These are phyloP conservation scores for Hyphodiscus hymeniophilus DNA, from an alignment of 495 filamentous ascomycete species.

Conservation along the genomic window DNA sequence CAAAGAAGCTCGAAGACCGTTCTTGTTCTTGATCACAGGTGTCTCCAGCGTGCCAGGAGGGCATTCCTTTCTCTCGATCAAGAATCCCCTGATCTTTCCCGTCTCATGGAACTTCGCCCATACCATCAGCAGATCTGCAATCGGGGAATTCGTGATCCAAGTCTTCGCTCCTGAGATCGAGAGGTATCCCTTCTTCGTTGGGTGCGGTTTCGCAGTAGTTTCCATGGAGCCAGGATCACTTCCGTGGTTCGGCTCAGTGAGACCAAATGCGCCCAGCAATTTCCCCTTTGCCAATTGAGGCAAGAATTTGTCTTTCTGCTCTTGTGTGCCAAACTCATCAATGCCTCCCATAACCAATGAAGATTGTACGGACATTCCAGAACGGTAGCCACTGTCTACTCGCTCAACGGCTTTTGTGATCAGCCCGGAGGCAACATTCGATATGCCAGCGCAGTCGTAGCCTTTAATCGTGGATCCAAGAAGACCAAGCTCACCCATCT, in stretches of 20 bases:
- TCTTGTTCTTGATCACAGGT: constrained; percentile 91
- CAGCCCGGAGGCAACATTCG: constrained; percentile 81
- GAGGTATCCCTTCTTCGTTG: constrained; percentile 77
- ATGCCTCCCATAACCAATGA: constrained; percentile 97
- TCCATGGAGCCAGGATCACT: constrained; percentile 97
- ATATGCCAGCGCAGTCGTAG: constrained; percentile 91
- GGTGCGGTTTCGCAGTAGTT: constrained; percentile 75
- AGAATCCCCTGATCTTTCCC: constrained; percentile 91
- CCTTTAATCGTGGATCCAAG: constrained; percentile 87
- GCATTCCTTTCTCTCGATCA: constrained; percentile 74
- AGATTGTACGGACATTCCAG: constrained; percentile 92
- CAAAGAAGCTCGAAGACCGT: constrained; percentile 81
- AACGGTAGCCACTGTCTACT: constrained; percentile 91
- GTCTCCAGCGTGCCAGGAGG: constrained; percentile 86
- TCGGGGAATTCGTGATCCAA: constrained; percentile 98
- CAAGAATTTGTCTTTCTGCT: constrained; percentile 84
- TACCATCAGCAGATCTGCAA: constrained; percentile 81
- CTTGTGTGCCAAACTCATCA: constrained; percentile 79
- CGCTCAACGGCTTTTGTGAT: constrained; percentile 95
- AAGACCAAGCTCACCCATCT: constrained; percentile 94
- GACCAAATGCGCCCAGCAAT: constrained; percentile 81
- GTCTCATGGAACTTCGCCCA: constrained; percentile 91
- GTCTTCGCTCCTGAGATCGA: constrained; percentile 83
- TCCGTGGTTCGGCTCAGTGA: constrained; percentile 97
- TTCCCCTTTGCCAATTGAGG: constrained; percentile 81